Conservation (phyloP, 257 asterid species). For the Solanum etuberosum region DNA sequence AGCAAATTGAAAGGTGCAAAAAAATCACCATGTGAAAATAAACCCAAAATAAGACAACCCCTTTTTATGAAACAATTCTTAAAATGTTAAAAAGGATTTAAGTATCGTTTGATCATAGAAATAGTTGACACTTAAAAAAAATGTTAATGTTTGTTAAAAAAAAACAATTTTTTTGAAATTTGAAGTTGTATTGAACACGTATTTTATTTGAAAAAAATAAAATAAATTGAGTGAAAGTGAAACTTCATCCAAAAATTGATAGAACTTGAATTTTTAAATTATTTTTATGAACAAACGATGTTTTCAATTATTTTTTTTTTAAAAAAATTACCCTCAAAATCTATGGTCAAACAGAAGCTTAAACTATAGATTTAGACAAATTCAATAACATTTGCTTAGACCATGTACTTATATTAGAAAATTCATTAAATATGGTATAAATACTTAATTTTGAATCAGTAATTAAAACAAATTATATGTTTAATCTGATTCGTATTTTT, state of each 20-base stretch:
- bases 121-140: not conserved
- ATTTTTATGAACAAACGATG: not conserved
- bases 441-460: not conserved
- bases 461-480: not conserved
- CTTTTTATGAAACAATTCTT: not conserved
- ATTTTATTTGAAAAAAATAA: not conserved
- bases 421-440: not conserved
- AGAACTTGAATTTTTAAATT: too few species aligned
- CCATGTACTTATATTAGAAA: not conserved
- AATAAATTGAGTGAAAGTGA: accelerated
- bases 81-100: not conserved
- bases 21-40: not conserved
- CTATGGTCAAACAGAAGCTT: not conserved
- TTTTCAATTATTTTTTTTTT: too few species aligned
- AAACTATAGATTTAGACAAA: not conserved
- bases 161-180: not conserved
- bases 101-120: not conserved
- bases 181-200: not conserved
- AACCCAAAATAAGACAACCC: not conserved
- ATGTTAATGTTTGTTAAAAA: not conserved
- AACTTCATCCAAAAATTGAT: not conserved
- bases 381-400: not conserved
- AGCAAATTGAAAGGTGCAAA: not conserved
- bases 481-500: not conserved
- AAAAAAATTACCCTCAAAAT: not conserved